Evolutionary conservation across 2,329 filamentous ascomycete species (phyloP).

Genomic region (Apiospora marii): DNA sequence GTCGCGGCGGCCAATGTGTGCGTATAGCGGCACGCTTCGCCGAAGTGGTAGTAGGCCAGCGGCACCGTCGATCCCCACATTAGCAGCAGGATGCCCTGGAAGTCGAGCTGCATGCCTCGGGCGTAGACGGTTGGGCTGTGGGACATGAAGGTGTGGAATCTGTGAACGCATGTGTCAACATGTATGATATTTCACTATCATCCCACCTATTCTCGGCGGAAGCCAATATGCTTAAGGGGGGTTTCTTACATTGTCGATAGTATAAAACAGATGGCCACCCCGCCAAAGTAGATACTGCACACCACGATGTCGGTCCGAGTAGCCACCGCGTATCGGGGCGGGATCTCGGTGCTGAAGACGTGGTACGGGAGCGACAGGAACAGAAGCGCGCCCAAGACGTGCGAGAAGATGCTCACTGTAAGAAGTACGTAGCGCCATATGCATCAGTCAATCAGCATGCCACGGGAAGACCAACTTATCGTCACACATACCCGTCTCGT

Average conservation of each 20-base stretch:
- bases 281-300: conserved; percentile 51
- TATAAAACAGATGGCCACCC: conserved; percentile 54
- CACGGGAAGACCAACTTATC: neutral
- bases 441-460: conserved; percentile 24
- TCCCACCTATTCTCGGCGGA: no score
- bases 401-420: conserved; percentile 56
- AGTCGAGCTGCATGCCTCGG: conserved; percentile 66
- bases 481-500: conserved; percentile 43
- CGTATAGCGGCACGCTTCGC: conserved; percentile 41
- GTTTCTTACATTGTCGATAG: conserved; percentile 51
- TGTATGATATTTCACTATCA: neutral
- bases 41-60: conserved; percentile 63
- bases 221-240: neutral
- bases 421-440: neutral
- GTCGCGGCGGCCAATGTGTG: conserved; percentile 23
- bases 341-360: conserved; percentile 46
- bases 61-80: conserved; percentile 70
- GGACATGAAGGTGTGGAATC: conserved; percentile 64
- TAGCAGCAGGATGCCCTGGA: conserved; percentile 66
- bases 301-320: conserved; percentile 40
- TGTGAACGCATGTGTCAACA: conserved; percentile 40
- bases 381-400: conserved; percentile 49
- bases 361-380: conserved; percentile 49
- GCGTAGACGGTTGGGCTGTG: conserved; percentile 58
- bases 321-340: conserved; percentile 46